Base-by-base conservation (phyloP, 2,329 filamentous ascomycete species). In the Monilinia aucupariae region DNA sequence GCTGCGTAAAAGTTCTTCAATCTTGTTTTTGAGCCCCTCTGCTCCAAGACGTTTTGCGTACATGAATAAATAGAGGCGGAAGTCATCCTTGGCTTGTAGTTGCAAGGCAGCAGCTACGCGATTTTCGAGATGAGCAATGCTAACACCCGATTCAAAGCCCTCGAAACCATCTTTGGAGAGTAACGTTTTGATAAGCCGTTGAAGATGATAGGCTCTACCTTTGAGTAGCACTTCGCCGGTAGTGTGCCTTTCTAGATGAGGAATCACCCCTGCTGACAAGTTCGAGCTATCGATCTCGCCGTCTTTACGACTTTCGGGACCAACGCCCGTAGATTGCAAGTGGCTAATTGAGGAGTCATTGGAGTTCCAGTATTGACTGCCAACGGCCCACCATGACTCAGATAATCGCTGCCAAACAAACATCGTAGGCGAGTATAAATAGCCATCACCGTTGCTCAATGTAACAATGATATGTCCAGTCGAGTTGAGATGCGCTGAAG, bases 291-390 rank as follows among this genome's bases (percentile, higher is more conserved):
- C 78, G 10, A 78, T 73, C 60, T 82, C 77, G 10, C 79, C 77
- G 60, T 79, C 76, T 69, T 74, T 64, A 78, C 79, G 39, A 10
- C 78, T 76, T 48, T 80, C 79, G 2, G 85, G 80, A 0, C 87
- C 85, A 9, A 87, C 82, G 12, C 86, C 85, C 1, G 86, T 87
- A 2, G 90, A 86, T 68, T 91, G 87, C 45, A 96, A 77, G 58
- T 92, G 90, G 54, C 89, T 87, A 60, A 96, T 86, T 0, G 92
- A 92, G 1, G 91, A 92, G 71, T 97, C 94, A 60, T 92, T 96
- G 0, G 92, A 96, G 75, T 99, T 97, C 96, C 94, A 99, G 75
- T 99, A 99, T 74, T 99, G 94, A 69, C 91, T 96, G 22, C 92
- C 92, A 0, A 97, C 92, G 0, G 93, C 93, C 92, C 94, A 99